Percentiles rank a stretch among this genome's conserved stretches.
phyloP scores from a whole-genome alignment of 495 filamentous ascomycete genomes.

The Aspergillus bertholletiae region DNA sequence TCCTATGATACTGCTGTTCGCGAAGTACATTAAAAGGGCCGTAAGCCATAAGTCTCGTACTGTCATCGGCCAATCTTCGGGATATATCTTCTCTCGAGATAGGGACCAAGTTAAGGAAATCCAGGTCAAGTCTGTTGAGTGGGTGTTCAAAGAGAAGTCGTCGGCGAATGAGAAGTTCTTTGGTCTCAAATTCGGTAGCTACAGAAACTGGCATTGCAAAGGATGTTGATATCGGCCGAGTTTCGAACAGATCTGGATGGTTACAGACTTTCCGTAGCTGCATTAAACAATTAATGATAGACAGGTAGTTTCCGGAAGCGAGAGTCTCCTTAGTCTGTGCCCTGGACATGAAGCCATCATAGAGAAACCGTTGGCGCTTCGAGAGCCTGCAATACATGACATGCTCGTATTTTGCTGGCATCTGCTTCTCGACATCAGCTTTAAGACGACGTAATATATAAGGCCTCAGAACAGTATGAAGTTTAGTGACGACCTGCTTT shows the following conservation, averaged over 20 bases:
- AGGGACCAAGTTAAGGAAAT: slow-evolving; percentile 78
- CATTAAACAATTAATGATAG: slow-evolving; percentile 98
- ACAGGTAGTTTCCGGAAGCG: slow-evolving; percentile 93
- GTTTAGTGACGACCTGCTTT: slow-evolving; percentile 79
- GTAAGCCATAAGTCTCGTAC: slow-evolving; percentile 61
- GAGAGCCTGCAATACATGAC: slow-evolving; percentile 93
- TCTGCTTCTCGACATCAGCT: slow-evolving; percentile 98
- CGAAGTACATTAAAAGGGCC: slow-evolving; percentile 57
- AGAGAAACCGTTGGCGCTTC: slow-evolving; percentile 90
- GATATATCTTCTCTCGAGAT: slow-evolving; percentile 67
- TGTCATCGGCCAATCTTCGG: slow-evolving; percentile 55
- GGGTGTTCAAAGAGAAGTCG: slow-evolving; percentile 63
- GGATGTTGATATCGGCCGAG: slow-evolving; percentile 95
- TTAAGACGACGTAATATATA: slow-evolving; percentile 92
- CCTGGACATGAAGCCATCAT: slow-evolving; percentile 96
- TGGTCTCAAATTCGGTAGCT: slow-evolving; percentile 72
- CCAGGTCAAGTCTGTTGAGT: slow-evolving; percentile 63
- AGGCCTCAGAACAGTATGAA: slow-evolving; percentile 89
- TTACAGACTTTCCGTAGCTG: slow-evolving; percentile 98
- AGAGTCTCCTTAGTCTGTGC: slow-evolving; percentile 85
- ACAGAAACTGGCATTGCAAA: slow-evolving; percentile 88
- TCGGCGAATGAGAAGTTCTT: slow-evolving; percentile 67
- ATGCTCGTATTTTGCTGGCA: slow-evolving; percentile 97
- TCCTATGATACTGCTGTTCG: slow-evolving; percentile 59
- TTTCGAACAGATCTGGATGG: slow-evolving; percentile 96